Conservation (phyloP, 2,329 filamentous ascomycete genomes). For the Calonectria honghensis region DNA sequence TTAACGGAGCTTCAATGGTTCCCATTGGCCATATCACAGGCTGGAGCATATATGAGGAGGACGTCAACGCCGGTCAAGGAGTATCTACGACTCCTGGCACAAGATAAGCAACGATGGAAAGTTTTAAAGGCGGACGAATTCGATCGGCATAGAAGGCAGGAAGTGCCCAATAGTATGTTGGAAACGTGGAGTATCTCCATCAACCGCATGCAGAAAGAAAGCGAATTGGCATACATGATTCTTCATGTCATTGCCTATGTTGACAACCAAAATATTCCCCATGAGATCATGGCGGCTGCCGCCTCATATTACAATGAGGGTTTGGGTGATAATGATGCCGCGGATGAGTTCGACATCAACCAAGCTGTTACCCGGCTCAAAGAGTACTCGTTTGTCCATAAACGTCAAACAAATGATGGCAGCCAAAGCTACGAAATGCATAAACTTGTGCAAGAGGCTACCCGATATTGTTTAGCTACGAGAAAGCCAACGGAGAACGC, state of each 20-base stretch:
- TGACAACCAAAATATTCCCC: constrained; percentile 58
- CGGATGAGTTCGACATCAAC: constrained; percentile 29
- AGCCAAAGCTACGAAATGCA: constrained; percentile 55
- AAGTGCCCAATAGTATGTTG: constrained; percentile 58
- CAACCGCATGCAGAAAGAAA: constrained; percentile 55
- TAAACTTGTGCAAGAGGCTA: constrained; percentile 57
- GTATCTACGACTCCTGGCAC: constrained; percentile 54
- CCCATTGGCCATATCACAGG: constrained; percentile 59
- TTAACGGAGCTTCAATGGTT: constrained; percentile 52
- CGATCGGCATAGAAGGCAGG: constrained; percentile 54
- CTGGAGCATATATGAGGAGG: constrained; percentile 56
- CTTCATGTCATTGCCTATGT: constrained; percentile 57
- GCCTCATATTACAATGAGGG: neutral
- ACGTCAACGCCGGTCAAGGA: constrained; percentile 49
- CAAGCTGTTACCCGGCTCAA: constrained; percentile 53
- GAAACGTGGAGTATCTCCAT: constrained; percentile 60
- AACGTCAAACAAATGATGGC: constrained; percentile 27
- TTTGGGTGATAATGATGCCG: neutral
- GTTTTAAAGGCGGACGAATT: constrained; percentile 48
- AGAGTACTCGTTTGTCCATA: constrained; percentile 59
- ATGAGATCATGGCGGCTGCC: constrained; percentile 52
- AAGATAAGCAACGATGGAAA: constrained; percentile 50
- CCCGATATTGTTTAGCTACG: constrained; percentile 44
- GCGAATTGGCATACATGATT: constrained; percentile 55
- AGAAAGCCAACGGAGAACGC: neutral